phyloP scores from a whole-genome alignment of 2,329 filamentous ascomycete genomes.

The Sporothrix inflata region DNA sequence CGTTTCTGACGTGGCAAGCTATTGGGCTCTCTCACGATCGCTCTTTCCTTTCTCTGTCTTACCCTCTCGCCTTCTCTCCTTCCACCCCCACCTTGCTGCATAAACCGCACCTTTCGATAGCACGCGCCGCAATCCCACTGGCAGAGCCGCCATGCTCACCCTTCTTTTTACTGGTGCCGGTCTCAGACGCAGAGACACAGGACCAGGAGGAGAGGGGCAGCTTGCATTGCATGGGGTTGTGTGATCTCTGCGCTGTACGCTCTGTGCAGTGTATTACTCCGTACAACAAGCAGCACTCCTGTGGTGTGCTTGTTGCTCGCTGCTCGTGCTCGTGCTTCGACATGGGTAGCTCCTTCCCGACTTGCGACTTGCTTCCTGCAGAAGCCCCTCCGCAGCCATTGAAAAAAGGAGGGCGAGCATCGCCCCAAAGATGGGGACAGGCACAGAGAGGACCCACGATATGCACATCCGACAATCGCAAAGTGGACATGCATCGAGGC shows the following conservation, averaged over 20 bases:
- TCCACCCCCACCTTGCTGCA: constrained; percentile 11
- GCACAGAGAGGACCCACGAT: constrained; percentile 8
- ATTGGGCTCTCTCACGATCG: background rate
- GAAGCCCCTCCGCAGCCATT: constrained; percentile 9
- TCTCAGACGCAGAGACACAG: background rate
- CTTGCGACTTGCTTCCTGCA: background rate
- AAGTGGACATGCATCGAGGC: constrained; percentile 15
- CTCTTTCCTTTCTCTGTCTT: background rate
- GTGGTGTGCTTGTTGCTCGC: background rate
- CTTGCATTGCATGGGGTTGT: constrained; percentile 23
- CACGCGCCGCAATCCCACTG: background rate
- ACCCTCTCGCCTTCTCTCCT: background rate
- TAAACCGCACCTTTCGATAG: background rate
- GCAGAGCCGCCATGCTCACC: background rate
- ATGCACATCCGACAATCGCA: background rate
- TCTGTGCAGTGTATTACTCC: no score
- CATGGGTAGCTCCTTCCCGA: constrained; percentile 13
- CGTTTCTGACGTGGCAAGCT: constrained; percentile 22
- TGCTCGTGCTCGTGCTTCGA: constrained; percentile 10
- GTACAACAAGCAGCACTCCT: no score
- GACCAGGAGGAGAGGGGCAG: constrained; percentile 18
- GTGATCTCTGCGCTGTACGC: constrained; percentile 16
- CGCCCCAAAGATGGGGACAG: background rate
- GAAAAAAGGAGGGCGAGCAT: constrained; percentile 7
- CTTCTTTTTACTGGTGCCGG: background rate